A percentile compares a stretch with the other conserved stretches of the same genome.
Conservation (phyloP, 2,329 filamentous ascomycete species). For the Seiridium cupressi region DNA sequence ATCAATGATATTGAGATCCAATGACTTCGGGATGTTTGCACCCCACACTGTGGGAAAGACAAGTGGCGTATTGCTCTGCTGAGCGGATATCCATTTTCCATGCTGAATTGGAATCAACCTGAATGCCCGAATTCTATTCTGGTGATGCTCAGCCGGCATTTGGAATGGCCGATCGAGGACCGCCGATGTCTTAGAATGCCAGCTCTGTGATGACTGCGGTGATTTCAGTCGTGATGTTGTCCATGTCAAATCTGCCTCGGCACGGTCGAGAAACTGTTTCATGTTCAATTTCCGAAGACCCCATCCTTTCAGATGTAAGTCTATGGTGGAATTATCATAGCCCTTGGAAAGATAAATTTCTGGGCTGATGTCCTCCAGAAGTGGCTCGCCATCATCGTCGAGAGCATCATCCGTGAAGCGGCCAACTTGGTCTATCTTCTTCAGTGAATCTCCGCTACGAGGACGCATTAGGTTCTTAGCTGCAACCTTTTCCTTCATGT, state of each 20-base stretch:
- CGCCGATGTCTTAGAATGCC: conserved; percentile 18
- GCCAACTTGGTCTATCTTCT: background rate
- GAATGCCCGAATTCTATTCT: background rate
- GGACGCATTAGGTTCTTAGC: background rate
- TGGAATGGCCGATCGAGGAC: conserved; percentile 9
- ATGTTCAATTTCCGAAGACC: background rate
- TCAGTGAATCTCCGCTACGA: background rate
- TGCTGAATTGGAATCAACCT: conserved; percentile 14
- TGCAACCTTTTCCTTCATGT: conserved; percentile 16
- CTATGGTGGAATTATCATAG: conserved; percentile 8
- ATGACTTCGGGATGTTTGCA: no score
- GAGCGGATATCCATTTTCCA: conserved; percentile 14
- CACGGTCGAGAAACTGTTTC: conserved; percentile 7
- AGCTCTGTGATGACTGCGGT: conserved; percentile 7
- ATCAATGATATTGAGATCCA: no score
- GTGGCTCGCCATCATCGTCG: conserved; percentile 18
- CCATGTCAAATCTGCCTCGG: conserved; percentile 10
- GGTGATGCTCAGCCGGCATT: background rate
- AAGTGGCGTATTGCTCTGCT: background rate
- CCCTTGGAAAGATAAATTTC: conserved; percentile 12
- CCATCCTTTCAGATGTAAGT: conserved; percentile 3
- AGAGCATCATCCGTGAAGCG: background rate
- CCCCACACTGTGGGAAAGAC: no score
- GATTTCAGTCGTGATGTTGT: conserved; percentile 15
- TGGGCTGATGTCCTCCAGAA: conserved; percentile 18